A percentile compares a stretch with the other conserved stretches of the same genome.
Evolutionary conservation across 805 yeast species (phyloP).

Genomic region (Hanseniaspora valbyensis): DNA sequence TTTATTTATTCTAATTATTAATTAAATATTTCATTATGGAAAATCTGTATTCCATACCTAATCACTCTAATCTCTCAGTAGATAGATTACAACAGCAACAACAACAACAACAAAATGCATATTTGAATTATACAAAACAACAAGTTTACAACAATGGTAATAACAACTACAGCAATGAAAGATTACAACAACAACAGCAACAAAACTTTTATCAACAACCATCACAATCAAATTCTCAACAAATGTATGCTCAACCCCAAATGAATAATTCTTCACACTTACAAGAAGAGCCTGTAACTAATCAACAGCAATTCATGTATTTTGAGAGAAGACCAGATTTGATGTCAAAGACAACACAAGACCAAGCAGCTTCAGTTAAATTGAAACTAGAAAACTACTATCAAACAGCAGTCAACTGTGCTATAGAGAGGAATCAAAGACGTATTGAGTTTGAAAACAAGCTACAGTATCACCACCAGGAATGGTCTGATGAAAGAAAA

Average conservation of each 20-base stretch:
- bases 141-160: background rate
- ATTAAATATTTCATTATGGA: conserved; percentile 4
- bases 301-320: conserved; percentile 33
- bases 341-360: conserved; percentile 64
- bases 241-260: conserved; percentile 16
- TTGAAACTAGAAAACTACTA: conserved; percentile 74
- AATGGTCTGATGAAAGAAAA: conserved; percentile 74
- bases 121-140: conserved; percentile 15
- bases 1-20: too few species aligned
- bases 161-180: conserved; percentile 18
- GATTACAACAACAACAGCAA: conserved; percentile 23
- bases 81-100: conserved; percentile 16
- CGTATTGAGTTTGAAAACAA: conserved; percentile 73
- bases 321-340: conserved; percentile 76
- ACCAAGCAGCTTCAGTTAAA: conserved; percentile 73
- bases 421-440: conserved; percentile 91
- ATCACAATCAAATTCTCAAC: conserved; percentile 23
- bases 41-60: conserved; percentile 12
- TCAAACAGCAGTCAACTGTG: conserved; percentile 76
- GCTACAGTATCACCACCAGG: conserved; percentile 44
- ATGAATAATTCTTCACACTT: conserved; percentile 14
- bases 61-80: conserved; percentile 7
- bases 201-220: conserved; percentile 23
- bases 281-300: background rate
- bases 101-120: conserved; percentile 20